A percentile compares a stretch with the other conserved stretches of the same genome.
These are phyloP conservation scores for Pulveroboletus sp. DNA, from an alignment of 768 basidiomycete genomes.

Conservation along the genomic window DNA sequence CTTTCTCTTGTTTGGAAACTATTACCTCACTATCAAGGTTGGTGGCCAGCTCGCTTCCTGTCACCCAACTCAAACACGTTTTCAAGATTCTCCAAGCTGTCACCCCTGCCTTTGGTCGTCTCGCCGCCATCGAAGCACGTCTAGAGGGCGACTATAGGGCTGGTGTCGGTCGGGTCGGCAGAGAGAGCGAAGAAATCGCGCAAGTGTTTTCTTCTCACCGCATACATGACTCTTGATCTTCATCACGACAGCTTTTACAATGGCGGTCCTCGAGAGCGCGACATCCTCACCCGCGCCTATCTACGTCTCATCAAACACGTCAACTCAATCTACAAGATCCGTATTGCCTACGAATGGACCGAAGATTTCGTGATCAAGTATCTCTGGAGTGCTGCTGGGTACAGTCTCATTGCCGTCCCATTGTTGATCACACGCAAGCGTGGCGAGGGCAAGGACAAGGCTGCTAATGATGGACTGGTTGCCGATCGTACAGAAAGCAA, in stretches of 20 bases:
- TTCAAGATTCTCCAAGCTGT: conserved; percentile 68
- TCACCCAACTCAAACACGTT: background rate
- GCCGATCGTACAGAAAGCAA: conserved; percentile 51
- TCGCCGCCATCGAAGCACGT: conserved; percentile 85
- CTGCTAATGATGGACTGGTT: conserved; percentile 33
- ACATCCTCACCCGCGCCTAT: conserved; percentile 79
- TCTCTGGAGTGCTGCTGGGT: conserved; percentile 91
- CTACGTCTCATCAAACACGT: conserved; percentile 80
- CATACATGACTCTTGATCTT: background rate
- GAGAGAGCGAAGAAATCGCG: conserved; percentile 94
- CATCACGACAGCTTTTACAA: conserved; percentile 72
- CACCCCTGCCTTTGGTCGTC: conserved; percentile 88
- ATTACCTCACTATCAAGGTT: conserved; percentile 73
- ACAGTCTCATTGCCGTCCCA: conserved; percentile 88
- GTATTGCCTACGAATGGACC: conserved; percentile 92
- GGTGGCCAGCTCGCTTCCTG: no score
- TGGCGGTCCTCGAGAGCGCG: conserved; percentile 79
- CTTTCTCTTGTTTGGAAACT: conserved; percentile 73
- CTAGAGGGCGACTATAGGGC: conserved; percentile 90
- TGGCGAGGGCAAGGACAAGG: conserved; percentile 5
- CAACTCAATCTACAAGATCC: conserved; percentile 92
- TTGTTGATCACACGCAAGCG: conserved; percentile 63
- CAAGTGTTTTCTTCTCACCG: conserved; percentile 35
- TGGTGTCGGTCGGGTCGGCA: conserved; percentile 80
- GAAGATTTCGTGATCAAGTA: conserved; percentile 98